Conservation (phyloP, 352 stramenopile species). For the Globisporangium canariense region DNA sequence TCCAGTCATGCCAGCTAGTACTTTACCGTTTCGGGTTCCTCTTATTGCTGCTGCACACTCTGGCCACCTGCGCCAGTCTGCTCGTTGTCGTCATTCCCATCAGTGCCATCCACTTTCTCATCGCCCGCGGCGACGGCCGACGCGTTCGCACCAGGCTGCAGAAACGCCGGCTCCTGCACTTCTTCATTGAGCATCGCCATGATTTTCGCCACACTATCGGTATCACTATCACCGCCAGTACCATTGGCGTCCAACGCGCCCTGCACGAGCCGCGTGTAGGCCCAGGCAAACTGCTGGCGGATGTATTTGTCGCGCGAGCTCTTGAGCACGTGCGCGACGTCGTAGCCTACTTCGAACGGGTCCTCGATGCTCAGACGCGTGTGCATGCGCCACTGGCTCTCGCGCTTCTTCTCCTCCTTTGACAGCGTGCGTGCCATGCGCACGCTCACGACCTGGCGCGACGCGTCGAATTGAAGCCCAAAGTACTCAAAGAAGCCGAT, state of each 20-base stretch:
- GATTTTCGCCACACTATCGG: background rate
- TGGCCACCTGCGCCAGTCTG: no score
- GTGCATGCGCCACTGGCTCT: conserved; percentile 70
- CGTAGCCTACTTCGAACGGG: conserved; percentile 97
- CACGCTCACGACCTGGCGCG: conserved; percentile 60
- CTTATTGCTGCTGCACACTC: background rate
- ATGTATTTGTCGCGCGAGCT: conserved; percentile 83
- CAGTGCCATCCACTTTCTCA: conserved; percentile 1
- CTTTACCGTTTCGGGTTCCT: background rate
- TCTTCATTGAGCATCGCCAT: conserved; percentile 14
- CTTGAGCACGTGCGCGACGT: conserved; percentile 97
- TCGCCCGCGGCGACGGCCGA: background rate
- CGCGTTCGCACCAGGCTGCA: conserved; percentile 7
- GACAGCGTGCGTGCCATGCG: conserved; percentile 59
- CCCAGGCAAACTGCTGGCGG: conserved; percentile 75
- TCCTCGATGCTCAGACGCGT: conserved; percentile 94
- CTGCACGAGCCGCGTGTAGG: conserved; percentile 60
- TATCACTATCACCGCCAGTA: background rate
- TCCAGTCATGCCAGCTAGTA: no score
- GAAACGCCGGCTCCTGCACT: conserved; percentile 13
- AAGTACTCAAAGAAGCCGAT: conserved; percentile 79
- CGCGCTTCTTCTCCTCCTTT: conserved; percentile 74
- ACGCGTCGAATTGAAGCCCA: conserved; percentile 68
- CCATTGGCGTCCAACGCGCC: conserved; percentile 18
- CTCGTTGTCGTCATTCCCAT: background rate